Conservation (phyloP, 2,329 filamentous ascomycete genomes). For the Didymella sp. region DNA sequence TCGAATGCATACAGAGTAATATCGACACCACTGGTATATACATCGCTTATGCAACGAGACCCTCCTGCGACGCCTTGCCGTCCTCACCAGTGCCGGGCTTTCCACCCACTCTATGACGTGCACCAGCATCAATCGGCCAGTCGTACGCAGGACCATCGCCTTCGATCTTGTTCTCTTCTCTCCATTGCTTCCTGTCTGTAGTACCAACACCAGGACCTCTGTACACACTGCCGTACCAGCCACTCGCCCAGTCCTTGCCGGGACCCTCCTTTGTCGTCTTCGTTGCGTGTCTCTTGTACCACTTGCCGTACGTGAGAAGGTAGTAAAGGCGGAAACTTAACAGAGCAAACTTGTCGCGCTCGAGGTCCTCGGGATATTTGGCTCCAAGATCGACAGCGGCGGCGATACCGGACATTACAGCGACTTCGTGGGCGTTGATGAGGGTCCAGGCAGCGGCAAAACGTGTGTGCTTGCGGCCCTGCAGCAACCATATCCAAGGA, state of each 20-base stretch:
- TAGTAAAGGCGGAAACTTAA: slow-evolving; percentile 68
- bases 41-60: slow-evolving; percentile 7
- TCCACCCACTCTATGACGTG: slow-evolving; percentile 12
- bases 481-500: slow-evolving; percentile 74
- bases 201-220: slow-evolving; percentile 63
- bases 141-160: slow-evolving; percentile 20
- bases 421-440: slow-evolving; percentile 73
- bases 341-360: slow-evolving; percentile 67
- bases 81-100: slow-evolving; percentile 17
- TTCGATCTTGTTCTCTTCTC: slow-evolving; percentile 51
- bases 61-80: slow-evolving; percentile 16
- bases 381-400: slow-evolving; percentile 74
- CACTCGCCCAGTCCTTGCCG: slow-evolving; percentile 64
- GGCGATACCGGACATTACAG: slow-evolving; percentile 73
- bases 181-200: slow-evolving; percentile 63
- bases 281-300: slow-evolving; percentile 59
- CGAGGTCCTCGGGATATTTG: slow-evolving; percentile 66
- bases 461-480: slow-evolving; percentile 67
- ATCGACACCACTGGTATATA: background rate
- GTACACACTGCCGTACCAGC: slow-evolving; percentile 66
- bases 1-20: background rate
- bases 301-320: slow-evolving; percentile 65
- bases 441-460: slow-evolving; percentile 74
- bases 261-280: slow-evolving; percentile 55
- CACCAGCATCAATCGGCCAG: slow-evolving; percentile 26